A percentile compares a stretch with the other conserved stretches of the same genome.
Evolutionary conservation across 1,139 yeast genomes (phyloP).

Genomic region (Saccharomyces hybrid): DNA sequence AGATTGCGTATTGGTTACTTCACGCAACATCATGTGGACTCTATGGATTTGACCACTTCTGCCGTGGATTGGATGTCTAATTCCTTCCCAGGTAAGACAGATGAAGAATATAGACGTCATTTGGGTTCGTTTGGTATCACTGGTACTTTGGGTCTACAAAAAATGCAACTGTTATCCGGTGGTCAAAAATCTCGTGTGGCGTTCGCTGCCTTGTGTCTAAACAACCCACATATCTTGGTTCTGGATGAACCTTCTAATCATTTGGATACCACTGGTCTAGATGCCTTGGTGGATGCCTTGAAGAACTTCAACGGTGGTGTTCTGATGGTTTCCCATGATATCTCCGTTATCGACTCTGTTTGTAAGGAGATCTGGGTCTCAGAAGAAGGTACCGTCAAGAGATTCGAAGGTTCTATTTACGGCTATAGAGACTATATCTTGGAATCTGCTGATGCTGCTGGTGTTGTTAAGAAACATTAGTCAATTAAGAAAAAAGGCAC

Average conservation of each 20-base stretch:
- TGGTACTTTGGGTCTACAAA: slow-evolving; percentile 86
- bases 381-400: slow-evolving; percentile 71
- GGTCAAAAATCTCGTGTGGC: slow-evolving; percentile 99
- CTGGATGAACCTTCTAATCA: slow-evolving; percentile 98
- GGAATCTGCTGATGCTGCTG: slow-evolving; percentile 66
- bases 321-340: slow-evolving; percentile 97
- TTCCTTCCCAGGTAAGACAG: slow-evolving; percentile 86
- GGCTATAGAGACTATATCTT: slow-evolving; percentile 87
- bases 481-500: not conserved
- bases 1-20: slow-evolving; percentile 90
- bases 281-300: slow-evolving; percentile 86
- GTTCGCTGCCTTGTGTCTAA: slow-evolving; percentile 86
- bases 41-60: slow-evolving; percentile 79
- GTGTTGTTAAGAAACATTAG: slow-evolving; percentile 80
- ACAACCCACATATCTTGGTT: slow-evolving; percentile 85
- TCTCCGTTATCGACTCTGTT: slow-evolving; percentile 74
- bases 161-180: slow-evolving; percentile 84
- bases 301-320: slow-evolving; percentile 89
- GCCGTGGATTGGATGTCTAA: slow-evolving; percentile 94
- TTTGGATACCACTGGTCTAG: slow-evolving; percentile 95
- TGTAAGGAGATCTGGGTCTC: slow-evolving; percentile 95
- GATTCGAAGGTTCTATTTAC: slow-evolving; percentile 75
- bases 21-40: slow-evolving; percentile 98
- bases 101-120: slow-evolving; percentile 95
- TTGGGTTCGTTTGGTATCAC: slow-evolving; percentile 96